These are phyloP conservation scores for Atkinsonella hypoxylon DNA, from an alignment of 2,329 filamentous ascomycete genomes.

Conservation along the genomic window DNA sequence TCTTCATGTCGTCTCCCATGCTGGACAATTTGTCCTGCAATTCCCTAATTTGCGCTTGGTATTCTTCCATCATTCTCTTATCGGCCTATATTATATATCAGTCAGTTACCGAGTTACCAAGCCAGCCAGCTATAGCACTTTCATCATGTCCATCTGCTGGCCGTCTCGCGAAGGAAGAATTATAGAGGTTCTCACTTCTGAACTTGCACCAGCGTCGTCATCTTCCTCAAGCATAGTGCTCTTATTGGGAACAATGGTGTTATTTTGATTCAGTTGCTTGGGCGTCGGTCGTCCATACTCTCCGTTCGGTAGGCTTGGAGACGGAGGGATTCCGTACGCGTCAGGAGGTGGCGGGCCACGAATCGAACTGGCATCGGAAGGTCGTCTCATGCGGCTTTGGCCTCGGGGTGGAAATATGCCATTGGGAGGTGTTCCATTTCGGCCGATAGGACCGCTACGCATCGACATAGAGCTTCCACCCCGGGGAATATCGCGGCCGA, in stretches of 20 bases:
- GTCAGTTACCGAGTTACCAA: constrained; percentile 4
- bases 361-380: constrained; percentile 52
- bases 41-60: constrained; percentile 63
- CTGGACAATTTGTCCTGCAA: constrained; percentile 61
- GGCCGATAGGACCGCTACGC: constrained; percentile 43
- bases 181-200: constrained; percentile 25
- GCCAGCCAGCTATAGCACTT: neutral
- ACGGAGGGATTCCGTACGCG: constrained; percentile 44
- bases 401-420: constrained; percentile 36
- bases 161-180: neutral
- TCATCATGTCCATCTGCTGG: no score
- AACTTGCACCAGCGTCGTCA: constrained; percentile 43
- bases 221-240: constrained; percentile 96
- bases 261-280: constrained; percentile 78
- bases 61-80: constrained; percentile 64
- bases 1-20: constrained; percentile 57
- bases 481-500: constrained; percentile 54
- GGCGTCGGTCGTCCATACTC: constrained; percentile 67
- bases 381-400: constrained; percentile 41
- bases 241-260: constrained; percentile 95
- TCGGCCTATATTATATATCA: constrained; percentile 42
- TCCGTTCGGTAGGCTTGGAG: constrained; percentile 45
- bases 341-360: constrained; percentile 29
- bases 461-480: constrained; percentile 56
- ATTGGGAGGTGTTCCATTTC: constrained; percentile 50